Evolutionary conservation across 2,329 filamentous ascomycete genomes (phyloP), one percentile per base, ranked within the genome.

Genomic region (Fusarium sp.): DNA sequence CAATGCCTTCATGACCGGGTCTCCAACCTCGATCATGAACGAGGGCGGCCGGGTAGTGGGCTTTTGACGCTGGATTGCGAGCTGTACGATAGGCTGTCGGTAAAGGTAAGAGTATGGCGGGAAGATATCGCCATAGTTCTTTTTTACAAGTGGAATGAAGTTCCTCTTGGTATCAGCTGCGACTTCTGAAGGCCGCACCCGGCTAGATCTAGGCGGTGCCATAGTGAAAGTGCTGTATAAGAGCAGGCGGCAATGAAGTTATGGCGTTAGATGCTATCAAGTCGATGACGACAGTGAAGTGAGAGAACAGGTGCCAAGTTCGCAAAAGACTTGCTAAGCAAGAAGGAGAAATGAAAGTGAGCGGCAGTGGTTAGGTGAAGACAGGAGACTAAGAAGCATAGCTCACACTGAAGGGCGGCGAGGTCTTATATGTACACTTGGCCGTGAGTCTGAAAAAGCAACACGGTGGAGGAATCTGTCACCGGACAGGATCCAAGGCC

Each of bases 151-250:
- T 17, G 91, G 91, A 68, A 93, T 90, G 75, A 90, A 92, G 61
- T 86, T 85, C 72, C 85, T 86, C 79, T 92, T 92, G n/a, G 90
- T 91, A 76, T 93, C 91, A 26, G 88, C 87, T 56, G 91, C 91
- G 55, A 94, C 88, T 69, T 93, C 91, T 40, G 90, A 80, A 33
- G 80, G 79, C 73, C 77, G 75, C 50, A 79, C 76, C 33, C 76
- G 74, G 60, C 74, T 74, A 31, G 77, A 73, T 66, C 72, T 79
- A 43, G 76, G 71, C 22, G 79, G 75, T 40, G 75, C 75, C 79
- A 81, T 81, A 31, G 44, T 44, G 50, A 64, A 53, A 40, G 28
- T 58, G 42, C 40, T 34, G 36, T 18, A 45, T 56, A 38, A 20
- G 44, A 52, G 14, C 40, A 57, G 52, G 46, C 46, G 44, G 52